Evolutionary conservation across 176 grass and related monocot genomes (phyloP), one percentile per base, ranked within the genome.

Genomic region (Chloris gayana): DNA sequence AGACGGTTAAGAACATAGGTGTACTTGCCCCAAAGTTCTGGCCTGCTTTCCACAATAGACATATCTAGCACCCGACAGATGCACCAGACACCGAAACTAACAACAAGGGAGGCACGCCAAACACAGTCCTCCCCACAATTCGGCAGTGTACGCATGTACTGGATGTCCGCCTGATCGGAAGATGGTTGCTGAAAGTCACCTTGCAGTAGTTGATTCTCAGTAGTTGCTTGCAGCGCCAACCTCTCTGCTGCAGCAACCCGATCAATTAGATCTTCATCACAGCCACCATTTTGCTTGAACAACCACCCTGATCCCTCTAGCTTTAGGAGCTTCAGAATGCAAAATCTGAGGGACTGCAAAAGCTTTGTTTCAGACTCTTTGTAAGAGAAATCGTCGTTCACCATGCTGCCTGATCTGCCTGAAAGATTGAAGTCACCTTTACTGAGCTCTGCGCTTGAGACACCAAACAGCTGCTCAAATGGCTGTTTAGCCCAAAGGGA

Each of bases 11-110:
- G 90, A 78, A 99, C 97, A 17, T 96, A 99, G 41, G 97, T 99
- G 62, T 99, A 96, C 87, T 99, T 99, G 47, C 97, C 97, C 97
- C 97, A 99, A 80, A 99, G 86, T 50, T 99, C 97, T 15, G 97
- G 97, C 78, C 97, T 88, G 61, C 97, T 99, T 85, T 99, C 97
- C 68, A 96, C 93, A 15, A 85, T 80, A 73, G 91, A 99, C 29
- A 99, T 78, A 70, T 96, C 88, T 22, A 99, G 76, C 60, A 96
- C 90, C 51, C 93, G 84, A 26, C 70, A 80, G 45, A 96, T 83
- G 29, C 91, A 99, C 97, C 97, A 99, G 65, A 99, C 91, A 88
- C 97, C 97, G 14, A 99, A 99, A 79, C 93, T 99, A 29, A 93
- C 76, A 67, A 93, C 74, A 9, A 99, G 85, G 19, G 88, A 82